Percentiles rank a stretch among this genome's conserved stretches.
phyloP scores from a whole-genome alignment of 495 filamentous ascomycete species.

The Penicillium lividum region DNA sequence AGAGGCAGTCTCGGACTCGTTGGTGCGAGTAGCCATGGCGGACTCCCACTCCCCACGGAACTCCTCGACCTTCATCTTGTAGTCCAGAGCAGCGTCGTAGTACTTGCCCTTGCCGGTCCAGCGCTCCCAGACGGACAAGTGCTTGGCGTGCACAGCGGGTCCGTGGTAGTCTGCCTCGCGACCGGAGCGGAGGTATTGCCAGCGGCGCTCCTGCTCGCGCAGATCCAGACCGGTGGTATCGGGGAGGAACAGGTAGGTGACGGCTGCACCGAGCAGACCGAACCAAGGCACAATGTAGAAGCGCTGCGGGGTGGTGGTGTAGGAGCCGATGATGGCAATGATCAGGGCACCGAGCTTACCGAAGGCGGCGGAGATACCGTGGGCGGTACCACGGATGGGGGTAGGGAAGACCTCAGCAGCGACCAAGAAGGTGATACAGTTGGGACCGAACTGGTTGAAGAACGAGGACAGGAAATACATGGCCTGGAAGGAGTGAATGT shows the following conservation, averaged over 20 bases:
- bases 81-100: conserved; percentile 77
- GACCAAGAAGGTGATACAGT: conserved; percentile 86
- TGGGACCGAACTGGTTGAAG: conserved; percentile 95
- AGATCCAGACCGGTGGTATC: conserved; percentile 91
- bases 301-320: conserved; percentile 71
- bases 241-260: conserved; percentile 79
- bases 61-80: conserved; percentile 73
- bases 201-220: conserved; percentile 89
- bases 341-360: conserved; percentile 82
- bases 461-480: conserved; percentile 90
- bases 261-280: conserved; percentile 74
- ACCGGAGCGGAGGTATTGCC: conserved; percentile 73
- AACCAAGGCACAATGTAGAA: conserved; percentile 93
- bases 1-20: conserved; percentile 42
- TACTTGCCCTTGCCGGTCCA: conserved; percentile 66
- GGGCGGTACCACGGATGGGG: conserved; percentile 81
- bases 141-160: conserved; percentile 78
- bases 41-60: conserved; percentile 67
- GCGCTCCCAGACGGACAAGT: conserved; percentile 72
- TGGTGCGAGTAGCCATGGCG: conserved; percentile 39
- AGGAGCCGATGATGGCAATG: conserved; percentile 82
- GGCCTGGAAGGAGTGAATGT: conserved; percentile 79
- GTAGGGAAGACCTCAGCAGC: conserved; percentile 89
- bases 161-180: conserved; percentile 80
- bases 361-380: conserved; percentile 80